Evolutionary conservation across 169 alveolate genomes (phyloP).

Genomic region (Besnoitia besnoiti): DNA sequence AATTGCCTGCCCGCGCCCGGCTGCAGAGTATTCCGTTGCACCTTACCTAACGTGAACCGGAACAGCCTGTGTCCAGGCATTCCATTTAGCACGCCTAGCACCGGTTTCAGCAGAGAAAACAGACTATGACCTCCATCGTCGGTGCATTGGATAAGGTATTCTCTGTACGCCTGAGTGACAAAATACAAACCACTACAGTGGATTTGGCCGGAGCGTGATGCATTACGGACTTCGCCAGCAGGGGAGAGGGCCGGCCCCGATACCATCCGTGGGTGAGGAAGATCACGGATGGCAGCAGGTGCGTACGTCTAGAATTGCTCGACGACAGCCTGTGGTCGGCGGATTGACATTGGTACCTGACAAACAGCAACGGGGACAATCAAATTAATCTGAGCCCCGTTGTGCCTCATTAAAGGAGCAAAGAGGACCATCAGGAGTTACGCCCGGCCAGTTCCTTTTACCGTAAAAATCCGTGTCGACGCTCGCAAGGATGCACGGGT

Average conservation of each 20-base stretch:
- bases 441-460: conserved; percentile 3
- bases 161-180: conserved; percentile 55
- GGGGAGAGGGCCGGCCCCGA: no score
- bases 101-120: conserved; percentile 55
- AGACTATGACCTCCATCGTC: conserved; percentile 18
- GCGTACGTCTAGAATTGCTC: background rate
- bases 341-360: background rate
- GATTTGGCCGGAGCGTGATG: no score
- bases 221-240: no score
- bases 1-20: no score
- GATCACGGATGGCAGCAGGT: no score
- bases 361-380: background rate
- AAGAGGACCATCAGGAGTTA: no score
- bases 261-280: no score
- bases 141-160: conserved; percentile 56
- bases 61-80: conserved; percentile 67
- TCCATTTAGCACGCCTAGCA: conserved; percentile 63
- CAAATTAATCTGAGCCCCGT: background rate
- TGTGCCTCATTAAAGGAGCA: no score
- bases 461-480: conserved; percentile 70
- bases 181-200: background rate
- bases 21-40: no score
- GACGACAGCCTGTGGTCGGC: background rate
- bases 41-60: conserved; percentile 54
- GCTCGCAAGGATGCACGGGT: conserved; percentile 71